phyloP scores from a whole-genome alignment of 2,329 filamentous ascomycete genomes.

The Chaetomium olivaceum region DNA sequence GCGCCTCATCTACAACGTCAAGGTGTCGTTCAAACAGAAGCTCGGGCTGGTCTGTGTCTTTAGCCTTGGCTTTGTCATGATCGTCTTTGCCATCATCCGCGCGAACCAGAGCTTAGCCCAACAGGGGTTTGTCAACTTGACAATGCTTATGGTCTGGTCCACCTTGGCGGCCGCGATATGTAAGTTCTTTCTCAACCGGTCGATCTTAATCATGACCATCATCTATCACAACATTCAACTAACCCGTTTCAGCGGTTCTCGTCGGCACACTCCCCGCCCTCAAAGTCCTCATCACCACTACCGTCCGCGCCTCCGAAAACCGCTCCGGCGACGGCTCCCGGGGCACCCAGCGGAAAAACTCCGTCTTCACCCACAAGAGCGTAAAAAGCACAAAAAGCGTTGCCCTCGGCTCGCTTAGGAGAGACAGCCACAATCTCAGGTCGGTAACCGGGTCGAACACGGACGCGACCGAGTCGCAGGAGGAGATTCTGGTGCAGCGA shows the following conservation, averaged over 20 bases:
- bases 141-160: constrained; percentile 34
- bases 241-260: constrained; percentile 28
- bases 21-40: constrained; percentile 36
- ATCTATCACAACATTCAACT: neutral
- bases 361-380: constrained; percentile 17
- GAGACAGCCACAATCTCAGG: constrained; percentile 21
- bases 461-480: constrained; percentile 27
- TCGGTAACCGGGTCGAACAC: constrained; percentile 7
- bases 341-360: constrained; percentile 6
- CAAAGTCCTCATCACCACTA: constrained; percentile 33
- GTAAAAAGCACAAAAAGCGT: constrained; percentile 23
- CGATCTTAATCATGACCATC: neutral
- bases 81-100: constrained; percentile 37
- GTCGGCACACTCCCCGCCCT: constrained; percentile 33
- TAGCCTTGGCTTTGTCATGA: constrained; percentile 36
- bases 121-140: constrained; percentile 33
- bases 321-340: constrained; percentile 20
- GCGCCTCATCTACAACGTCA: constrained; percentile 36
- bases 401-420: constrained; percentile 22
- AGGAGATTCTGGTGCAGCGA: constrained; percentile 40
- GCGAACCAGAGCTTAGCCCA: constrained; percentile 33
- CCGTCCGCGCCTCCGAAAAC: constrained; percentile 25
- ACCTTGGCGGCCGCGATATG: constrained; percentile 33
- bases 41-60: constrained; percentile 35
- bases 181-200: constrained; percentile 15